Base-by-base conservation (phyloP, 2,329 filamentous ascomycete genomes). In the Colletotrichum filicis region DNA sequence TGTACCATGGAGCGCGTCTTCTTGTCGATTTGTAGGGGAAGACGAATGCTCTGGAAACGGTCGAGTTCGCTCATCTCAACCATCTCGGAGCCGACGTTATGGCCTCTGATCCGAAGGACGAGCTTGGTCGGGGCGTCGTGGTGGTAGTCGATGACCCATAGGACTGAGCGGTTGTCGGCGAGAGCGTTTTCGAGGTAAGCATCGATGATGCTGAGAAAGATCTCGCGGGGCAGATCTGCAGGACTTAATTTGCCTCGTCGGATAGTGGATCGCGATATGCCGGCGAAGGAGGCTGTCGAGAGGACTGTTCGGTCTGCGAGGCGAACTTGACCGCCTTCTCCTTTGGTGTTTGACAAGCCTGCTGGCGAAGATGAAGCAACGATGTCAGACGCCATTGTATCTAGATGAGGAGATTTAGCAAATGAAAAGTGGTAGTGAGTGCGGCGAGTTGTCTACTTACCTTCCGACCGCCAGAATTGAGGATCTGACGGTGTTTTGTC, bases 121-220 rank as follows among this genome's bases (percentile, higher is more conserved):
- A 55, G n/a, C 52, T 55, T 55, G 22, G 52, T 55, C 11, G 52
- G 52, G 14, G 52, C 52, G 52, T 24, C 22, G 11, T 55, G 52
- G 52, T 28, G 52, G 24, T 55, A 55, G 52, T 55, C 52, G 52
- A 55, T 24, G n/a, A 24, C 2, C 52, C 52, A 55, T 12, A 55
- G 52, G 9, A 55, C 52, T 55, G 52, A 55, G 22, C 52, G 52
- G 52, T 55, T 26, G 52, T 55, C 52, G 24, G 16, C 53, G 14
- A 42, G 30, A 4, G 52, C 53, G 24, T 66, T 30, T 8, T 22
- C 53, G 52, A 57, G 26, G 63, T 57, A 32, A 12, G 56, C 19
- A 22, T 66, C 63, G 24, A 66, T 16, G 52, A 66, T 57, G 30
- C 57, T 66, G 9, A 66, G 52, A 19, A 66, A 58, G 16, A 66